Evolutionary conservation across 331 rosid species (phyloP).

Genomic region (Quercus lobata): DNA sequence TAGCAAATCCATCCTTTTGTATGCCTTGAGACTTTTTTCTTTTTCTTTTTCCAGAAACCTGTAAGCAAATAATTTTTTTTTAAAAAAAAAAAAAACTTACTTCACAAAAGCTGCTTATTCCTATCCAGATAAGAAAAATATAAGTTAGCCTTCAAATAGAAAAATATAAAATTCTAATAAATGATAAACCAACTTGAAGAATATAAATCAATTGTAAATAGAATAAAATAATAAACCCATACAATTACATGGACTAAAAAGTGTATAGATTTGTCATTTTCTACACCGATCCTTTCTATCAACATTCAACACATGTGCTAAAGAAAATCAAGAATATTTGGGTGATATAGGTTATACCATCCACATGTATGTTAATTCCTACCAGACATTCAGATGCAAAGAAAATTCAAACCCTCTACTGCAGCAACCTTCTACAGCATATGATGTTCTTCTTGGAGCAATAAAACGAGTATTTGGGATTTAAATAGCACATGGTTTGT

Average conservation of each 20-base stretch:
- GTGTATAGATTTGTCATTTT: neutral
- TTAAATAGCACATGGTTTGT: neutral
- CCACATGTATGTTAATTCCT: neutral
- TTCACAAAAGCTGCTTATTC: no score
- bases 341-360: neutral
- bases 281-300: neutral
- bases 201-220: neutral
- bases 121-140: neutral
- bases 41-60: no score
- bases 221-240: neutral
- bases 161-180: neutral
- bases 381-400: neutral
- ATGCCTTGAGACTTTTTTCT: no score
- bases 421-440: neutral
- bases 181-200: neutral
- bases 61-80: no score
- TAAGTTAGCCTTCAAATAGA: neutral
- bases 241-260: neutral
- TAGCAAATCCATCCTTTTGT: no score
- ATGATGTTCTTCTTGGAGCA: neutral
- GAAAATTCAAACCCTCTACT: neutral
- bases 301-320: neutral
- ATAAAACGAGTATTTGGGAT: neutral
- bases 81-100: no score
- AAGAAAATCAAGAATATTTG: neutral